phyloP scores from a whole-genome alignment of 345 rosid genomes.

The Excoecaria agallocha region DNA sequence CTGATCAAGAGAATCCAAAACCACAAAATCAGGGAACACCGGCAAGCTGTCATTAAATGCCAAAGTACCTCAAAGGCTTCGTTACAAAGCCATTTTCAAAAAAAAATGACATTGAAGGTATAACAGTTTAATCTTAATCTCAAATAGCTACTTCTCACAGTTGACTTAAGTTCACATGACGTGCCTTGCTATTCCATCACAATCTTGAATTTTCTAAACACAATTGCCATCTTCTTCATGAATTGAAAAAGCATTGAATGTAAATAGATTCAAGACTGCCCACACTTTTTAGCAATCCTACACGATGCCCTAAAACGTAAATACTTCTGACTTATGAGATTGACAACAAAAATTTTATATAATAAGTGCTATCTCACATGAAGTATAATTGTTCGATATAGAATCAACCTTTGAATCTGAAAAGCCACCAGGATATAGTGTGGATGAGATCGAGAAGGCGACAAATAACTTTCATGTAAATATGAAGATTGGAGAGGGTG shows the following conservation, averaged over 20 bases:
- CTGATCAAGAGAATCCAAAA: too few species aligned
- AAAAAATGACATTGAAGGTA: constrained; percentile 25
- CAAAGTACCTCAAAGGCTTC: constrained; percentile 18
- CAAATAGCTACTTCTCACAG: not conserved
- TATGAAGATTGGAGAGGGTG: constrained; percentile 36
- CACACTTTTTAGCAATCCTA: not conserved
- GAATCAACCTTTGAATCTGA: constrained; percentile 28
- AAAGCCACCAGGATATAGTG: constrained; percentile 17
- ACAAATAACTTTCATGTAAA: constrained; percentile 30
- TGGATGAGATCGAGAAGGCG: constrained; percentile 31
- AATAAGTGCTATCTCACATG: not conserved
- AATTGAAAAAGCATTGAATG: not conserved
- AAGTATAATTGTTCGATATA: constrained; percentile 8
- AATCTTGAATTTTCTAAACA: not conserved
- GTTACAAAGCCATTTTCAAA: constrained; percentile 11
- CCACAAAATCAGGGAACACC: too few species aligned
- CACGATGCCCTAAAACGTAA: not conserved
- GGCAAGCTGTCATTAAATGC: constrained; percentile 11
- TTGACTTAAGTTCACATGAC: not conserved
- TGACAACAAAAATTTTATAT: not conserved
- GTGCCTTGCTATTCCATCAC: not conserved
- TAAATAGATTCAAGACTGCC: not conserved
- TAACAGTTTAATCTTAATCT: not conserved
- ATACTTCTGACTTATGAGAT: not conserved
- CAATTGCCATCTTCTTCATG: not conserved